A percentile compares a stretch with the other conserved stretches of the same genome.
phyloP scores from a whole-genome alignment of 306 rosid species.

The Vigna hirtella region DNA sequence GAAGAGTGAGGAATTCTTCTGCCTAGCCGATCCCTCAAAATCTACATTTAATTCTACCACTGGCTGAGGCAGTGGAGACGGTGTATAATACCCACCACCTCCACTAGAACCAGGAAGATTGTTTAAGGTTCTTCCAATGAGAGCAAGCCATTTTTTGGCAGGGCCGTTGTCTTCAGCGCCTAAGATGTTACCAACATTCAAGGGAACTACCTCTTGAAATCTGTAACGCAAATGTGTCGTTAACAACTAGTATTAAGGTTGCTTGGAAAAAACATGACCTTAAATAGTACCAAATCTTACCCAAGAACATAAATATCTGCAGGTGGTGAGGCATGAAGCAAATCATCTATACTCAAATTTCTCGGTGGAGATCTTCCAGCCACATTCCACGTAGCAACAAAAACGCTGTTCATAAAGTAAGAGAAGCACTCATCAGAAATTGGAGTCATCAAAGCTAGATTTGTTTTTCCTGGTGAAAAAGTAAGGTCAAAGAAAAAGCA shows the following conservation, averaged over 20 bases:
- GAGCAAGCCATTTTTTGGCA: conserved; percentile 96
- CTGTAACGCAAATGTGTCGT: conserved; percentile 53
- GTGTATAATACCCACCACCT: conserved; percentile 76
- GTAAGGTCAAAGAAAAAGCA: conserved; percentile 37
- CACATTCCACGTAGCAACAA: conserved; percentile 98
- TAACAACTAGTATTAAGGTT: conserved; percentile 19
- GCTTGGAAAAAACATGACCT: conserved; percentile 2
- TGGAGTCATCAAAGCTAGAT: conserved; percentile 38
- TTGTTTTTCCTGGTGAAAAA: neutral
- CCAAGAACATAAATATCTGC: conserved; percentile 99
- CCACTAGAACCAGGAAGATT: conserved; percentile 93
- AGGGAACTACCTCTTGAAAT: conserved; percentile 98
- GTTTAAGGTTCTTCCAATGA: conserved; percentile 88
- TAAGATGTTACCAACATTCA: conserved; percentile 94
- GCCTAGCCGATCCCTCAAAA: conserved; percentile 95
- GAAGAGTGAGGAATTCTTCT: conserved; percentile 89
- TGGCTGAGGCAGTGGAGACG: conserved; percentile 96
- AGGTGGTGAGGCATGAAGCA: conserved; percentile 96
- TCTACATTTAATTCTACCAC: conserved; percentile 88
- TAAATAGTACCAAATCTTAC: conserved; percentile 53
- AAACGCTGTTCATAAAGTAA: conserved; percentile 62
- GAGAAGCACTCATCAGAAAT: conserved; percentile 42
- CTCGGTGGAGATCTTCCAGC: conserved; percentile 97
- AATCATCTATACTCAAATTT: conserved; percentile 85
- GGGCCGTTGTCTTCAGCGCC: conserved; percentile 99